A percentile compares a stretch with the other conserved stretches of the same genome.
phyloP scores from a whole-genome alignment of 139 green algal species.

The Auxenochlorella pyrenoidosa region DNA sequence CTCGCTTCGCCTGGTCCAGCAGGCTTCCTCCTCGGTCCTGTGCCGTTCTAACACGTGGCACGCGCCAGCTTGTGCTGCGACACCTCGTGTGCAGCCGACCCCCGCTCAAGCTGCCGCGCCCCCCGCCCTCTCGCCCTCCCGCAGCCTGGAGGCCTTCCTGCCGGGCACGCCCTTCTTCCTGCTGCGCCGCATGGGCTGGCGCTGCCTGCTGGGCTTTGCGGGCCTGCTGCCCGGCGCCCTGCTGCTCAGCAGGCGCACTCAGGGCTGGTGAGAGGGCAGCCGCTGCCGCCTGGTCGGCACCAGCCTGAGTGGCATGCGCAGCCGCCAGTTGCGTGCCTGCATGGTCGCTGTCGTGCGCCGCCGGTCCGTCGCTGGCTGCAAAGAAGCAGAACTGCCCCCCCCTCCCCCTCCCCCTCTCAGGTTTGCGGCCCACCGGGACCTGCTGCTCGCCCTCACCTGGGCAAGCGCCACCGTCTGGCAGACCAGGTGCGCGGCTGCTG shows the following conservation, averaged over 20 bases:
- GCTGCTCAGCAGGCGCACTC: background rate
- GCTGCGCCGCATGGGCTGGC: background rate
- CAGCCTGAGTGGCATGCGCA: background rate
- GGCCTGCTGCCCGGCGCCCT: background rate
- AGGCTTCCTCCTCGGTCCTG: too few species aligned
- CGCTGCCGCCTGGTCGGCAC: background rate
- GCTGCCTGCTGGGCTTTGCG: background rate
- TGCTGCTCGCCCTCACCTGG: background rate
- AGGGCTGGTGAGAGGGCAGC: background rate
- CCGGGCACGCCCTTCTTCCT: constrained; percentile 5
- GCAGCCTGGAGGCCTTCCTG: background rate
- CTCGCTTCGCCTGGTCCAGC: too few species aligned
- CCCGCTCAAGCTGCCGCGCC: background rate
- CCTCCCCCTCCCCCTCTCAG: background rate
- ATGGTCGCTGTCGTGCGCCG: background rate
- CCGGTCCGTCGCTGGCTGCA: too few species aligned
- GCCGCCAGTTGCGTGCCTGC: background rate
- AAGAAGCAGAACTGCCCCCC: too few species aligned
- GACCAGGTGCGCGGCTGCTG: background rate
- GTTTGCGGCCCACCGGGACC: background rate
- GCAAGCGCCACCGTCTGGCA: background rate
- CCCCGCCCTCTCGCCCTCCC: background rate
- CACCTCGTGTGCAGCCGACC: background rate
- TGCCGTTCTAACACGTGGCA: too few species aligned
- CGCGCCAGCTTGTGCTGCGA: background rate